Evolutionary conservation across 2,329 filamentous ascomycete genomes (phyloP).

Genomic region (Coniochaeta pulveracea): DNA sequence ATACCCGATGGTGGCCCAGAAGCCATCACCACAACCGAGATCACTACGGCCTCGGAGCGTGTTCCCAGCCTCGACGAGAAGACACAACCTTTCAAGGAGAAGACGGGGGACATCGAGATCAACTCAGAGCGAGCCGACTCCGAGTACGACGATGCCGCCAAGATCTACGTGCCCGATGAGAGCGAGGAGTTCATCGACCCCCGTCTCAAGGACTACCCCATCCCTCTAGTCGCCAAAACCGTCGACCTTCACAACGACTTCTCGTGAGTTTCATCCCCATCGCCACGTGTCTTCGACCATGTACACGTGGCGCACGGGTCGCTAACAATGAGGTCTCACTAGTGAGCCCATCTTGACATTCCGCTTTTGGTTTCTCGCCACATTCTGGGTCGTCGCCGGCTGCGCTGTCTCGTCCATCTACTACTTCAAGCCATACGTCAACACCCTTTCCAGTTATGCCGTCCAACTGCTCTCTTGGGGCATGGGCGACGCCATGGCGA

Average conservation of each 20-base stretch:
- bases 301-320: not conserved
- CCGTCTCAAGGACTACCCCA: slow-evolving; percentile 18
- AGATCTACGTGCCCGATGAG: slow-evolving; percentile 15
- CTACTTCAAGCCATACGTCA: slow-evolving; percentile 20
- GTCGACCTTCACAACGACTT: slow-evolving; percentile 20
- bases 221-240: slow-evolving; percentile 20
- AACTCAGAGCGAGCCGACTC: slow-evolving; percentile 4
- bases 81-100: slow-evolving; percentile 1
- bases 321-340: not conserved
- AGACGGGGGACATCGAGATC: slow-evolving; percentile 6
- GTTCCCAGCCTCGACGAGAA: not conserved
- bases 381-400: slow-evolving; percentile 19
- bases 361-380: slow-evolving; percentile 18
- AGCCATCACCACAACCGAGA: not conserved
- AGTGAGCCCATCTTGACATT: slow-evolving; percentile 21
- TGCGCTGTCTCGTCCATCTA: slow-evolving; percentile 19
- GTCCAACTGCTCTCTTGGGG: slow-evolving; percentile 21
- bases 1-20: not conserved
- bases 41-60: not conserved
- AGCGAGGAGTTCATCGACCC: slow-evolving; percentile 18
- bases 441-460: slow-evolving; percentile 16
- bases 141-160: slow-evolving; percentile 9
- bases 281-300: no score
- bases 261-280: slow-evolving; percentile 6
- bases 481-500: slow-evolving; percentile 17